Base-by-base conservation (phyloP, 805 yeast genomes). In the Metschnikowia lachancei region DNA sequence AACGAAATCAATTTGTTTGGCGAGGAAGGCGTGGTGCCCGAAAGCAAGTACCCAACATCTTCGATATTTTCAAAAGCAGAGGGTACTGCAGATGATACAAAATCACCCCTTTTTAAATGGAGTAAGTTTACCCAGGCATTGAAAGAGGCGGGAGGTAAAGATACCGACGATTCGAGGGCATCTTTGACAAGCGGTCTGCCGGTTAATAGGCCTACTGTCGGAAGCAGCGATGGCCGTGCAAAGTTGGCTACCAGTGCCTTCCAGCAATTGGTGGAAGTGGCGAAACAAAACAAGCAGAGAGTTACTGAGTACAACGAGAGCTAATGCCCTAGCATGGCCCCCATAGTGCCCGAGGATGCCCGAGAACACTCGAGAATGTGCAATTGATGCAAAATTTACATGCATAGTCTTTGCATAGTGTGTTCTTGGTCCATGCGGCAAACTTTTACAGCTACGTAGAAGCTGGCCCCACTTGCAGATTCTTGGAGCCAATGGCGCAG, bases 261-360 rank as follows among this genome's bases (percentile, higher is more conserved):
- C 65, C 83, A 81, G 20, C 87, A 82, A 58, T 78, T 85, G 53
- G 92, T 85, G 2, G 73, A 71, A 43, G 82, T 90, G 1, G 92
- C 88, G 0, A 70, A 78, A 16, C 72, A 79, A 43, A 80, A 83
- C 56, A 81, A 78, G 59, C 82, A 81, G 30, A 56, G 76, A 28
- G 77, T 56, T 11, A 42, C 49, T n/a, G 49, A 39, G 33, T 56
- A 44, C 43, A 41, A 47, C 14, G 56, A 52, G 26, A 22, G 19
- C 26, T 36, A 29, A 36, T 5, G 4, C 24, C 24, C 8, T 5
- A 8, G 24, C 24, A 22, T 8, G 24, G 4, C 24, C 8, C 8
- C 24, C 8, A 8, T 8, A 22, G 4, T 22, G 8, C 8, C 24
- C n/a, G n/a, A n/a, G n/a, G n/a, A n/a, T n/a, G n/a, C n/a, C n/a